These are phyloP conservation scores for Quercus phellos DNA, from an alignment of 331 rosid genomes.

Conservation along the genomic window DNA sequence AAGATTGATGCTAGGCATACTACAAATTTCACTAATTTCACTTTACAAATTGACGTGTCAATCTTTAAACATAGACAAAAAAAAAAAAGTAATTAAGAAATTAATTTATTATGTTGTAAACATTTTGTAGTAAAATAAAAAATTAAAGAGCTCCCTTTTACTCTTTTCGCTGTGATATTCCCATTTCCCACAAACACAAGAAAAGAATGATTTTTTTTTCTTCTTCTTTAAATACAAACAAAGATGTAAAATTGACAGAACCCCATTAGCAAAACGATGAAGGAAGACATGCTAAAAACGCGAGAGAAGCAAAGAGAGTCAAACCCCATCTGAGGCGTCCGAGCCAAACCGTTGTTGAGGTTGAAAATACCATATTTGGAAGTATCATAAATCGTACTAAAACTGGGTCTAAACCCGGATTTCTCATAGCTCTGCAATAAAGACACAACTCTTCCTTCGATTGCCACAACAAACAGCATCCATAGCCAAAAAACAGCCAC, in stretches of 20 bases:
- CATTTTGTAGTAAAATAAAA: too few relatives aligned
- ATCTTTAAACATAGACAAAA: too few relatives aligned
- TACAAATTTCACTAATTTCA: too few relatives aligned
- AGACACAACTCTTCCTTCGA: slow-evolving; percentile 35
- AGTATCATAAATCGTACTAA: slow-evolving; percentile 57
- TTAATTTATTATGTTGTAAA: too few relatives aligned
- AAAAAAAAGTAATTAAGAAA: too few relatives aligned
- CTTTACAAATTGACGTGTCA: too few relatives aligned
- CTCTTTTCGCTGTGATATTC: too few relatives aligned
- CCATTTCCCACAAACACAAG: not conserved
- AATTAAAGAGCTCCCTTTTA: too few relatives aligned
- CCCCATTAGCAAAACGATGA: not conserved
- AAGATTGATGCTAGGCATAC: not conserved
- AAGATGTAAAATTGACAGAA: not conserved
- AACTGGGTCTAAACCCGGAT: slow-evolving; percentile 45
- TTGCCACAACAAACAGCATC: slow-evolving; percentile 24
- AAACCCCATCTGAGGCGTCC: slow-evolving; percentile 95
- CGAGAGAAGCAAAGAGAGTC: slow-evolving; percentile 19
- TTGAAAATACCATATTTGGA: slow-evolving; percentile 71
- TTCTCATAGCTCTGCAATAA: slow-evolving; percentile 43
- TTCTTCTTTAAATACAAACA: not conserved
- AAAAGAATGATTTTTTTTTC: not conserved
- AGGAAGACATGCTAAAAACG: not conserved
- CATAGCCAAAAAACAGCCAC: slow-evolving; percentile 23
- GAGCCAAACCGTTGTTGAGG: slow-evolving; percentile 78